Evolutionary conservation across 192 early-diverging fungal species (phyloP), one percentile per base, ranked within the genome.

Genomic region (Coemansia sp.): DNA sequence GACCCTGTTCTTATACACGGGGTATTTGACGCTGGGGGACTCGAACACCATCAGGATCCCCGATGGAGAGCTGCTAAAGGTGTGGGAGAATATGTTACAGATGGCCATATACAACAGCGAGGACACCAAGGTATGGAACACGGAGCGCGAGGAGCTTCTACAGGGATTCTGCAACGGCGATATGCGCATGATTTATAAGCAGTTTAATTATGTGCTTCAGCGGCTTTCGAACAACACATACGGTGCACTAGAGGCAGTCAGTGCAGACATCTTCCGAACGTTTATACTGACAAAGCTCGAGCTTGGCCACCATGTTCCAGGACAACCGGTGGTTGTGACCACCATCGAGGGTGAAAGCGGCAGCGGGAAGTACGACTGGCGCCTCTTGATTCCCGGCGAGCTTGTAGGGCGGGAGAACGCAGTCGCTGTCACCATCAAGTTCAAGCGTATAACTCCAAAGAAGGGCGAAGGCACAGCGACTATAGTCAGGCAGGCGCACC

Each of bases 1-100:
- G 12, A 42, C 65, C 28, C 46, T 67, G 5, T 67, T 67, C 57
- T 13, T 67, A 21, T 67, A 67, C 34, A 67, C 65, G 1, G 65
- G 65, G 0, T 67, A 58, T 40, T 23, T 67, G 65, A 67, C 65
- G 15, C 35, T 67, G 40, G 7, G 55, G 2, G 9, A 18, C 0
- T 52, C 37, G 7, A 40, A 29, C 4, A 28, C 53, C 23, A 7
- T 65, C 8, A 39, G n/a, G 9, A 57, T 65, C 18, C 63, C 63
- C 10, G 55, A 65, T 30, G 63, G 65, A 25, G 65, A 59, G 33
- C 39, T 67, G 25, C 45, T 37, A 15, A 20, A 10, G 8, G 40
- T 40, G 31, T 67, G 65, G 65, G 57, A 46, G 8, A 21, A 35
- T 10, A 12, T 59, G 16, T 8, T 45, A 16, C 18, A 25, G 45